Percentiles rank a stretch among this genome's conserved stretches.
These are phyloP conservation scores for Nyssa sinensis DNA, from an alignment of 148 eudicot genomes.

Conservation along the genomic window DNA sequence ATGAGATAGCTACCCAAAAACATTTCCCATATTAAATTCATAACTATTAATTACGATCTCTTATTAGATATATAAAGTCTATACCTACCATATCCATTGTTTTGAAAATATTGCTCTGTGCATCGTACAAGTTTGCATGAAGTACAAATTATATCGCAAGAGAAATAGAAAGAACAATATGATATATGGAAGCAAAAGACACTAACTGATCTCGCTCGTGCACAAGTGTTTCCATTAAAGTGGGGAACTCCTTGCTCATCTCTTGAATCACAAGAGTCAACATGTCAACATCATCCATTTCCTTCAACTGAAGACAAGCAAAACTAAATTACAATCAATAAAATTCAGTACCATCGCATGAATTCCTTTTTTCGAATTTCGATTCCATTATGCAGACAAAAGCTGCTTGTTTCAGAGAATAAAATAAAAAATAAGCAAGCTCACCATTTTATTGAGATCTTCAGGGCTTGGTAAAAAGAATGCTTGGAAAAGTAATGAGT, in stretches of 20 bases:
- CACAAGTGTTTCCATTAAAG: constrained; percentile 92
- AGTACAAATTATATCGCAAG: too few species aligned
- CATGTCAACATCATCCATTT: constrained; percentile 91
- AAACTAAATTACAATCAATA: constrained; percentile 21
- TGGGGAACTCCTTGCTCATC: constrained; percentile 92
- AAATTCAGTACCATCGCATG: constrained; percentile 6
- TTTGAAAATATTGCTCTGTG: too few species aligned
- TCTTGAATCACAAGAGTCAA: constrained; percentile 92
- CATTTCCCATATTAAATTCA: too few species aligned
- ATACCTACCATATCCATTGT: too few species aligned
- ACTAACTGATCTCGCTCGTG: constrained; percentile 92
- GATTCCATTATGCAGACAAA: constrained; percentile 2
- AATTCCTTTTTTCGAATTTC: background rate
- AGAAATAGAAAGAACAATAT: background rate
- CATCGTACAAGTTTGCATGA: too few species aligned
- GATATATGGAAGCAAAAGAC: constrained; percentile 17
- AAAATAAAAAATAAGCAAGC: background rate
- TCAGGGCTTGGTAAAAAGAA: constrained; percentile 49
- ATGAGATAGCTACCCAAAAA: too few species aligned
- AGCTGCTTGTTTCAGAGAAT: background rate
- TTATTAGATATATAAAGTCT: too few species aligned
- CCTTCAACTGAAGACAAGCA: constrained; percentile 62
- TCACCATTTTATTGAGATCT: constrained; percentile 72
- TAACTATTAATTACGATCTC: too few species aligned
- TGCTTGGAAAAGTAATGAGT: constrained; percentile 40